Percentiles rank a stretch among this genome's conserved stretches.
These are phyloP conservation scores for Hirsutella thompsonii DNA, from an alignment of 2,329 filamentous ascomycete species.

Conservation along the genomic window DNA sequence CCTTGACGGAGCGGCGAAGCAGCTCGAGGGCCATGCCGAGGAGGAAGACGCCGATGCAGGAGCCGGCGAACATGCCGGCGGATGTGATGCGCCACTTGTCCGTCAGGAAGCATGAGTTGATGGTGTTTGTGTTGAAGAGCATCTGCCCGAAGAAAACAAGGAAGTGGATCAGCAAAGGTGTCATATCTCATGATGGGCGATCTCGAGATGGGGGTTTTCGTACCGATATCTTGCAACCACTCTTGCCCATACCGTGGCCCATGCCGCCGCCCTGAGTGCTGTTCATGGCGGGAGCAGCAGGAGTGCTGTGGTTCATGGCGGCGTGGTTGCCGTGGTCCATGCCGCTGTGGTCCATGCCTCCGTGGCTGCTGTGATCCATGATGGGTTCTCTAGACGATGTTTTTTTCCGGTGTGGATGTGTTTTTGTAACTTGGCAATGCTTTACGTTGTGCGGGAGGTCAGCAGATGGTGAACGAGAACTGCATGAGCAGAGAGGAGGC, in stretches of 20 bases:
- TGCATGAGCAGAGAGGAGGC: too few relatives aligned
- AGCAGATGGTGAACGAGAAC: too few relatives aligned
- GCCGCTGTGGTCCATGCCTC: neutral
- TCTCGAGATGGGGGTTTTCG: neutral
- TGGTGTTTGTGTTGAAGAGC: conserved; percentile 69
- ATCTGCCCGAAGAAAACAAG: too few relatives aligned
- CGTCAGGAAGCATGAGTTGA: conserved; percentile 60
- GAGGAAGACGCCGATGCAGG: conserved; percentile 66
- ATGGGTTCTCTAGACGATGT: neutral
- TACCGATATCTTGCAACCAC: conserved; percentile 26
- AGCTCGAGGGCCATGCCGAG: conserved; percentile 62
- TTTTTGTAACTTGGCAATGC: too few relatives aligned
- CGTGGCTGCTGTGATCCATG: neutral
- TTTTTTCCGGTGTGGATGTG: neutral
- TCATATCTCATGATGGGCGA: too few relatives aligned
- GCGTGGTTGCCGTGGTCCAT: conserved; percentile 6
- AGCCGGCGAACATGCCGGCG: conserved; percentile 61
- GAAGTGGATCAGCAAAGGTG: too few relatives aligned
- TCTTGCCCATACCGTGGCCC: conserved; percentile 13
- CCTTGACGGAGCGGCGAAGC: conserved; percentile 55
- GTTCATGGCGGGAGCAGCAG: neutral
- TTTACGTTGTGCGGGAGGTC: too few relatives aligned
- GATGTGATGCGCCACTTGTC: conserved; percentile 57
- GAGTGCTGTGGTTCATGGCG: conserved; percentile 3
- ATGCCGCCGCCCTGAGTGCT: conserved; percentile 2